phyloP scores from a whole-genome alignment of 352 stramenopile species.

The Aphanomyces cochlioides region DNA sequence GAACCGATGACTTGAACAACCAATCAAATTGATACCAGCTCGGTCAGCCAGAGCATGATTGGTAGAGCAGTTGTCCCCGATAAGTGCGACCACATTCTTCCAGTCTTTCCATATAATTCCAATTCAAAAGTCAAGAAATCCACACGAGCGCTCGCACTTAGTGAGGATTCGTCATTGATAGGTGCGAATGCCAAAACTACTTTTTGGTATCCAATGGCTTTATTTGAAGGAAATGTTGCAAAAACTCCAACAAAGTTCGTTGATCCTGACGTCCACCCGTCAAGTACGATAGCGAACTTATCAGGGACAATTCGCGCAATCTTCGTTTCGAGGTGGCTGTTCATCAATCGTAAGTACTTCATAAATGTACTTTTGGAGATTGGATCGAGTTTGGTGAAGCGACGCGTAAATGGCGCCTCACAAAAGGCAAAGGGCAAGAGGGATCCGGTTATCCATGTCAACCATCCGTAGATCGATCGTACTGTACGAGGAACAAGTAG shows the following conservation, averaged over 20 bases:
- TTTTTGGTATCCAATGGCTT: neutral
- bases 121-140: neutral
- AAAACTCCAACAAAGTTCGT: neutral
- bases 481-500: neutral
- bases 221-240: neutral
- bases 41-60: neutral
- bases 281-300: conserved; percentile 3
- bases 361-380: neutral
- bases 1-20: neutral
- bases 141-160: neutral
- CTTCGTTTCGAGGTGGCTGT: neutral
- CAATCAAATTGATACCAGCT: neutral
- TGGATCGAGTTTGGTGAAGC: neutral
- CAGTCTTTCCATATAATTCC: too few species aligned
- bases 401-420: neutral
- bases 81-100: neutral
- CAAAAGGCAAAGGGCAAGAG: neutral
- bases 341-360: conserved; percentile 6
- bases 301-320: neutral
- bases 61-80: neutral
- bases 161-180: neutral
- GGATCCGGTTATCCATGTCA: neutral
- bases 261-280: neutral
- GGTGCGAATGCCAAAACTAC: neutral
- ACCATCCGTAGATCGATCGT: neutral